phyloP scores from a whole-genome alignment of 345 rosid species.

The Eutrema japonicum region DNA sequence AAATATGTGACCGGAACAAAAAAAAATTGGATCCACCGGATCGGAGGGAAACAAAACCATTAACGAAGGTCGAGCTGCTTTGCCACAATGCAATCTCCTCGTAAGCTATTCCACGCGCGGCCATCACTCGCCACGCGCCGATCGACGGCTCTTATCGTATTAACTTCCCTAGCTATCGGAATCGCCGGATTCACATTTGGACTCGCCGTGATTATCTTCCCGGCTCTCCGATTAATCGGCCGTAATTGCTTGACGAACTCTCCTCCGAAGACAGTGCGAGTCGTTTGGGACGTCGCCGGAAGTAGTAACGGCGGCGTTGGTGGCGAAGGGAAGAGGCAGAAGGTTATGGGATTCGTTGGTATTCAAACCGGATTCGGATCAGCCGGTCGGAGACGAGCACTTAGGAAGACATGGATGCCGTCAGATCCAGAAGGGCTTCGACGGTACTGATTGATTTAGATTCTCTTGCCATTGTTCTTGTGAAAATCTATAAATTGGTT shows the following conservation, averaged over 20 bases:
- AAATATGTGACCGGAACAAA: constrained; percentile 32
- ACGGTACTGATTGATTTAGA: constrained; percentile 53
- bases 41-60: constrained; percentile 29
- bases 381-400: constrained; percentile 64
- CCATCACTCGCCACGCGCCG: constrained; percentile 50
- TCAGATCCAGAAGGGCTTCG: constrained; percentile 77
- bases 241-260: constrained; percentile 36
- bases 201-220: constrained; percentile 47
- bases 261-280: constrained; percentile 66
- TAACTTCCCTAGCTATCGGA: constrained; percentile 56
- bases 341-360: constrained; percentile 90
- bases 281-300: constrained; percentile 59
- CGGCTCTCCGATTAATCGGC: constrained; percentile 41
- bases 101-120: constrained; percentile 59
- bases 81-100: constrained; percentile 69
- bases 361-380: constrained; percentile 86
- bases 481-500: neutral
- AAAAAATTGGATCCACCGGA: constrained; percentile 38
- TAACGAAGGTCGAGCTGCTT: constrained; percentile 19
- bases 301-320: constrained; percentile 17
- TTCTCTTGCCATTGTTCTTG: constrained; percentile 11
- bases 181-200: constrained; percentile 70
- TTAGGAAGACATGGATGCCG: constrained; percentile 91
- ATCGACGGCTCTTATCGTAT: constrained; percentile 54
- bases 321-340: constrained; percentile 52